Evolutionary conservation across 306 rosid genomes (phyloP).

Genomic region (Vigna radiata): DNA sequence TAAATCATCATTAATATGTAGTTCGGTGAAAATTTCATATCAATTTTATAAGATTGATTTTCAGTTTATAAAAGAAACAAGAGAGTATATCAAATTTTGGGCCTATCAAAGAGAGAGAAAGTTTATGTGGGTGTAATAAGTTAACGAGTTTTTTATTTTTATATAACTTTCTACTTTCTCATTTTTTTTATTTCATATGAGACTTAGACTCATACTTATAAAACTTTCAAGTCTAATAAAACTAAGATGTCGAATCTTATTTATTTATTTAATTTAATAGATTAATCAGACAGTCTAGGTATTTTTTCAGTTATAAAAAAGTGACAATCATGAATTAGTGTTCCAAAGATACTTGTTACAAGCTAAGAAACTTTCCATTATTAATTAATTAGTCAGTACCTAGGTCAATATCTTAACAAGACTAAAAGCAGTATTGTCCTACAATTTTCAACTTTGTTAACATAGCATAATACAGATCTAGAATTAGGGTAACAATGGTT

Average conservation of each 20-base stretch:
- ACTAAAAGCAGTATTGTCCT: not conserved
- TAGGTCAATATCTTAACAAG: not conserved
- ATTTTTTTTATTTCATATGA: too few relatives aligned
- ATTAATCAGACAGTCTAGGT: not conserved
- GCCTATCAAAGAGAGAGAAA: too few relatives aligned
- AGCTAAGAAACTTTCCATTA: not conserved
- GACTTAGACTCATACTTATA: too few relatives aligned
- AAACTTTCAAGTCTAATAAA: constrained; percentile 12
- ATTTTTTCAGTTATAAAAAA: not conserved
- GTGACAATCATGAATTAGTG: not conserved
- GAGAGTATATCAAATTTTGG: too few relatives aligned
- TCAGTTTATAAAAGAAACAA: too few relatives aligned
- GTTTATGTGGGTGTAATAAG: too few relatives aligned
- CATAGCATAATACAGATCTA: constrained; percentile 18
- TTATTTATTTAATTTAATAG: not conserved
- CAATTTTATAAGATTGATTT: too few relatives aligned
- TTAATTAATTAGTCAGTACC: not conserved
- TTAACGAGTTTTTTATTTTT: too few relatives aligned
- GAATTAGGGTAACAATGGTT: constrained; percentile 18
- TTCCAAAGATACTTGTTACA: not conserved
- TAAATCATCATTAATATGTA: too few relatives aligned
- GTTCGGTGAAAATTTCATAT: too few relatives aligned
- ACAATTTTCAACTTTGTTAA: constrained; percentile 32
- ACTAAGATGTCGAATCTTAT: not conserved
- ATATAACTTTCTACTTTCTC: too few relatives aligned